Evolutionary conservation across 176 grass and related monocot species (phyloP).

Genomic region (Neostapfia colusana): DNA sequence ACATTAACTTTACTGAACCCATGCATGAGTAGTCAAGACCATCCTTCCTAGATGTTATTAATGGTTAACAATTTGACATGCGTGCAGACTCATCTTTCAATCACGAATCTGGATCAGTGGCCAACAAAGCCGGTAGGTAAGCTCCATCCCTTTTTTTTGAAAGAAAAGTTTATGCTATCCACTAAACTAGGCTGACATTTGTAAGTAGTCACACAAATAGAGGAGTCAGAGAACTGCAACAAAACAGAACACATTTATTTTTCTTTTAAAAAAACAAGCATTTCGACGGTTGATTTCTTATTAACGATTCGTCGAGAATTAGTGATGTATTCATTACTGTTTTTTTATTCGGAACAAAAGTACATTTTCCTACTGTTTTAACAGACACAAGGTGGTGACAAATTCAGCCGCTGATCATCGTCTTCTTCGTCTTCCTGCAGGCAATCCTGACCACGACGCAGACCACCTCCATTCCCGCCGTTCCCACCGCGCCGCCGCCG

Average conservation of each 20-base stretch:
- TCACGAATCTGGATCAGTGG: slow-evolving; percentile 51
- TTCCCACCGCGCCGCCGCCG: slow-evolving; percentile 34
- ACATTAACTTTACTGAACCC: background rate
- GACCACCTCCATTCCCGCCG: slow-evolving; percentile 32
- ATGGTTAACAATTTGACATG: background rate
- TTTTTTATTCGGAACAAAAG: background rate
- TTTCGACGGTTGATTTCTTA: background rate
- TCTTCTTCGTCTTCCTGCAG: slow-evolving; percentile 22
- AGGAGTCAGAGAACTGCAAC: too few relatives aligned
- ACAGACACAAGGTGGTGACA: background rate
- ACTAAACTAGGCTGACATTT: background rate
- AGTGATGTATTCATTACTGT: background rate
- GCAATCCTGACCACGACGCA: slow-evolving; percentile 40
- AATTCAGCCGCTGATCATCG: background rate
- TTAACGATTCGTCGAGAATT: background rate
- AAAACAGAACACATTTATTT: too few relatives aligned
- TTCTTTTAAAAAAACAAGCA: background rate
- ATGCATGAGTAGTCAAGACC: background rate
- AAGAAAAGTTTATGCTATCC: background rate
- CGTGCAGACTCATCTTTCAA: slow-evolving; percentile 45
- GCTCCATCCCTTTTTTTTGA: slow-evolving; percentile 22
- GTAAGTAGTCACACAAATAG: too few relatives aligned
- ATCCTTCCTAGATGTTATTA: background rate
- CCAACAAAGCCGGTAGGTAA: slow-evolving; percentile 61
- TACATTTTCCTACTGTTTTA: background rate